Base-by-base conservation (phyloP, 2,329 filamentous ascomycete genomes). In the Colletotrichum magnum region DNA sequence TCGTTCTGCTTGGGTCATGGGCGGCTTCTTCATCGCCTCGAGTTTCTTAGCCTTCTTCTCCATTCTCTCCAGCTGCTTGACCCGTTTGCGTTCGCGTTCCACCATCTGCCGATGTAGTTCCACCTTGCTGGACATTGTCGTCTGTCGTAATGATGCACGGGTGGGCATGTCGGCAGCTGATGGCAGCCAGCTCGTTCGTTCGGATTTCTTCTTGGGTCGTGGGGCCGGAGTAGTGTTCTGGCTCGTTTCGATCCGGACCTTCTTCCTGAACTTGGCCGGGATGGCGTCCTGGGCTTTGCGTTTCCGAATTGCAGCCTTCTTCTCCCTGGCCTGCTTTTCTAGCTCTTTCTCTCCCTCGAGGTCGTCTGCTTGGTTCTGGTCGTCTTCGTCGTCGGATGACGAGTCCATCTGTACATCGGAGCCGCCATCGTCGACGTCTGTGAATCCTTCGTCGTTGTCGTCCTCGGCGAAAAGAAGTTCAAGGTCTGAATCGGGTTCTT, bases 321-420 rank as follows among this genome's bases (percentile, higher is more conserved):
- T 92, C 68, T 88, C 89, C 73, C 90, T 91, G 67, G 92, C 94
- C 74, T 92, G 89, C 72, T 89, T 91, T 80, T 96, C 90, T 63
- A 99, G 80, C 80, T 97, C 94, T 75, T 91, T 92, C 81, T 99
- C 96, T 41, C 96, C 96, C 65, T 94, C 93, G 5, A 96, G 79
- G 50, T 97, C 94, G 73, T 96, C 87, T 63, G 80, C 81, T 45
- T 82, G 80, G 68, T 92, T 85, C 59, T 90, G 90, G 67, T 94
- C 92, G 69, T 97, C 94, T 57, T 96, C 94, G 54, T 94, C 92
- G 72, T 94, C 93, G 0, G 90, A 93, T 0, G 94, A 97, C 15
- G 93, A 95, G 75, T 97, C 94, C 84, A 98, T 92, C 54, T 93
- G 91, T 73, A 93, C 90, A 77, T 98, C 95, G 2, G 92, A 93